phyloP scores from a whole-genome alignment of 331 rosid species.

The Pyrus hybrid region DNA sequence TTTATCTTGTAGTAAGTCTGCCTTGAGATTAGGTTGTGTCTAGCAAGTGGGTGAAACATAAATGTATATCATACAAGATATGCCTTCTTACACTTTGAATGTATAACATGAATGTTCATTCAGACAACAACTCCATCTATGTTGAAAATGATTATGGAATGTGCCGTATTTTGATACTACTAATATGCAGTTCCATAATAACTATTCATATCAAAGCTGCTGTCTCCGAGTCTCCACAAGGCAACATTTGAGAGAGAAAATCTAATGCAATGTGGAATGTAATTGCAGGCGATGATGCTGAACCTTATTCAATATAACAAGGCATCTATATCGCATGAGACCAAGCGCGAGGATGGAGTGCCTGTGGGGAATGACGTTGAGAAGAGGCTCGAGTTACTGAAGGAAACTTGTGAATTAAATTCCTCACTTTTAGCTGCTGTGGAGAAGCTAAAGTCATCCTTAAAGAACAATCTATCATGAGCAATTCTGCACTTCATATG shows the following conservation, averaged over 20 bases:
- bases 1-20: neutral
- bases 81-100: neutral
- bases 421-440: constrained; percentile 57
- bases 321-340: constrained; percentile 6
- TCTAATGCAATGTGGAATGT: neutral
- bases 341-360: constrained; percentile 14
- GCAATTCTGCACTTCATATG: neutral
- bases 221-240: neutral
- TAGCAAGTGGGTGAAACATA: neutral
- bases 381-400: constrained; percentile 43
- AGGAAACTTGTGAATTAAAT: constrained; percentile 65
- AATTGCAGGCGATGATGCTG: constrained; percentile 58
- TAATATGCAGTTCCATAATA: neutral
- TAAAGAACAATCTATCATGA: constrained; percentile 20
- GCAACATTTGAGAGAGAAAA: neutral
- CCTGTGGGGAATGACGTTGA: constrained; percentile 26
- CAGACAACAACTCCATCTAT: neutral
- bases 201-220: neutral
- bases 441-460: constrained; percentile 36
- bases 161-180: neutral
- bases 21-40: neutral
- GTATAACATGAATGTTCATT: neutral
- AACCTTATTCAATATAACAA: constrained; percentile 41
- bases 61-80: neutral
- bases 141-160: neutral